Evolutionary conservation across 306 rosid species (phyloP).

Genomic region (Cucumis cinereus): DNA sequence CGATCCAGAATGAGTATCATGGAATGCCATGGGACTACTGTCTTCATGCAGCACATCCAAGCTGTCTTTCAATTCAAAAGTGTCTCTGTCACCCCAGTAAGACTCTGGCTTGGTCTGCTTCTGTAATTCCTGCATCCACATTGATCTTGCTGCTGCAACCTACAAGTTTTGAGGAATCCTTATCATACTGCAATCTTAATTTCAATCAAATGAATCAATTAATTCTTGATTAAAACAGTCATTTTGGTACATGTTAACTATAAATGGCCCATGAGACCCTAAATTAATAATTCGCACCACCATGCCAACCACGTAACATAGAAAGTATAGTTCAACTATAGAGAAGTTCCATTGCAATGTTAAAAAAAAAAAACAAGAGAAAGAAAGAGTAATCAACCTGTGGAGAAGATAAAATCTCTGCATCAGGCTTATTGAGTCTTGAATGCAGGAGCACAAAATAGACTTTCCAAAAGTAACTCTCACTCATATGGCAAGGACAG

Average conservation of each 20-base stretch:
- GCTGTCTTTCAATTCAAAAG: constrained; percentile 28
- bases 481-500: constrained; percentile 92
- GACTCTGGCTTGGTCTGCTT: constrained; percentile 41
- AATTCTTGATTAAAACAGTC: not conserved
- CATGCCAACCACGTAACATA: not conserved
- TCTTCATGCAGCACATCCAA: constrained; percentile 25
- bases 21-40: constrained; percentile 20
- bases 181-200: not conserved
- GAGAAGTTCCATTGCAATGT: not conserved
- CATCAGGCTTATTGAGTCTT: constrained; percentile 70
- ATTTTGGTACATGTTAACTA: not conserved
- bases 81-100: constrained; percentile 36
- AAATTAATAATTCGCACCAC: too few relatives aligned
- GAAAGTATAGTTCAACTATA: not conserved
- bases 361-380: not conserved
- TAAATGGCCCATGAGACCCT: not conserved
- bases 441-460: constrained; percentile 93
- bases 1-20: constrained; percentile 34
- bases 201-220: not conserved
- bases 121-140: constrained; percentile 95
- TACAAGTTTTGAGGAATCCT: constrained; percentile 14
- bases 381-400: constrained; percentile 41
- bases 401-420: constrained; percentile 61
- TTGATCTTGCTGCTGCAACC: constrained; percentile 76
- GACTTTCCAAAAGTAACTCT: constrained; percentile 93